A percentile compares a stretch with the other conserved stretches of the same genome.
phyloP scores from a whole-genome alignment of 805 yeast genomes.

The Limtongia smithiae region DNA sequence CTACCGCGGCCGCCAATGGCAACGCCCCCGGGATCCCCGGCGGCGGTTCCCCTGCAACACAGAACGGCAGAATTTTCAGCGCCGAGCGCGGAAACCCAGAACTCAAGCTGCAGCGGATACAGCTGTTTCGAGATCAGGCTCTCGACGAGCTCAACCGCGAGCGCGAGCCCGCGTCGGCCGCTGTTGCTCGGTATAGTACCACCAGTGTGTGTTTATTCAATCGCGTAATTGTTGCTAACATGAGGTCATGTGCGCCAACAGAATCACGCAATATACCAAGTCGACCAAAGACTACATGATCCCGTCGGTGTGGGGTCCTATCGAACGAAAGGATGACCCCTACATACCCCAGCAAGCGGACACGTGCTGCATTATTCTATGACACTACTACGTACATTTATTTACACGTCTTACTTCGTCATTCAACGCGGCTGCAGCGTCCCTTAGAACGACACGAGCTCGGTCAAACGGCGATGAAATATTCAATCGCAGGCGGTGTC shows the following conservation, averaged over 20 bases:
- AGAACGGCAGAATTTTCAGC: conserved; percentile 5
- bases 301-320: conserved; percentile 28
- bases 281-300: conserved; percentile 26
- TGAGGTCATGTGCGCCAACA: no score
- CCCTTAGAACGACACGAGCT: no score
- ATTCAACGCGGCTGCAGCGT: no score
- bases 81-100: conserved; percentile 10
- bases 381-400: background rate
- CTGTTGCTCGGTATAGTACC: conserved; percentile 7
- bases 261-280: conserved; percentile 26
- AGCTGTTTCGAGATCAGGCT: conserved; percentile 6
- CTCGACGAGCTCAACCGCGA: conserved; percentile 17
- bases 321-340: conserved; percentile 27
- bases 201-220: background rate
- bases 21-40: background rate
- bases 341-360: conserved; percentile 20
- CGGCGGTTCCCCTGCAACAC: background rate
- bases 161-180: conserved; percentile 10
- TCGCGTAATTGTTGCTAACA: background rate
- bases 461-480: no score
- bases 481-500: no score
- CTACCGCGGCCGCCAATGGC: no score
- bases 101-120: conserved; percentile 8
- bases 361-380: conserved; percentile 20
- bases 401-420: no score